Evolutionary conservation across 768 basidiomycete species (phyloP), one percentile per base, ranked within the genome.

Genomic region (Leccinum subgranulosum): DNA sequence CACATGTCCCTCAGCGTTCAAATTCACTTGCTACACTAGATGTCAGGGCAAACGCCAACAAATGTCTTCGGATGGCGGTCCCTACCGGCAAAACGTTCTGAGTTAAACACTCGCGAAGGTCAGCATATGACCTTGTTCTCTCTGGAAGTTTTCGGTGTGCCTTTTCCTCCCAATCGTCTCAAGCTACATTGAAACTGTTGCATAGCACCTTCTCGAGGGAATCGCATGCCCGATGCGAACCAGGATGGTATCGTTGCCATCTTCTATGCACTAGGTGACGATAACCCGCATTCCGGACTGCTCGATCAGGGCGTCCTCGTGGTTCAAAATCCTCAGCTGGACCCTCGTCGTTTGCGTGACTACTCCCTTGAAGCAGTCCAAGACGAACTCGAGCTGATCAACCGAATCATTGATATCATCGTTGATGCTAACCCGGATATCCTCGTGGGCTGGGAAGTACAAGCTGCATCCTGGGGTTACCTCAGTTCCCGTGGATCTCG

Each of bases 371-470:
- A 89, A 43, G 61, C 77, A 7, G 84, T 90, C 15, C 70, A 81
- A 3, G 78, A 69, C 45, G 97, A 99, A 73, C 74, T 92, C 11
- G 92, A 94, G 21, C 74, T 98, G 6, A 74, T 98, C 55, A 95
- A 97, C 65, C 73, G 74, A 33, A 63, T 92, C 7, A 76, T 91
- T 27, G 94, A 98, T 67, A 73, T 84, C 28, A 82, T 97, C 0
- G 66, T 83, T 23, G 82, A 84, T 1, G 75, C 92, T 61, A 94
- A 98, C 74, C 97, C 97, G 0, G 97, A 99, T 69, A 87, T 98
- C 41, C 66, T 98, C 8, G 80, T 84, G 0, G 96, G 96, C 15
- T 98, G 94, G 92, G 96, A 99, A 59, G 79, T 96, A 12, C 93
- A 97, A 67, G 76, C 77, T 19, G 78, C 81, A 3, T 94, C 92